A percentile compares a stretch with the other conserved stretches of the same genome.
Evolutionary conservation across 1,139 yeast genomes (phyloP).

Genomic region (Saccharomyces pastorianus): DNA sequence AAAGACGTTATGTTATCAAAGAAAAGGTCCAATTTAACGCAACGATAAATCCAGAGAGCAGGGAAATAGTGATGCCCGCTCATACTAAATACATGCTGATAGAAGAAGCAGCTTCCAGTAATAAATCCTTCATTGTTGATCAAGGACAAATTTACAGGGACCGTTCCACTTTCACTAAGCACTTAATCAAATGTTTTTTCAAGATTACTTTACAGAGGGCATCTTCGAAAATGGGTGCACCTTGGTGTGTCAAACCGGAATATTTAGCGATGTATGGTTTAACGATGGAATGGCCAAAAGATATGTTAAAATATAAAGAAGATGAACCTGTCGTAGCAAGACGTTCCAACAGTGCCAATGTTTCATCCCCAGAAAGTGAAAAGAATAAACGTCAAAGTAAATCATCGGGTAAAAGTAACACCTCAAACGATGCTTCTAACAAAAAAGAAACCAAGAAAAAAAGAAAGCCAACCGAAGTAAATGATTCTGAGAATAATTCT

Average conservation of each 20-base stretch:
- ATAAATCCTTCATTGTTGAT: slow-evolving; percentile 61
- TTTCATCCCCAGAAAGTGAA: slow-evolving; percentile 3
- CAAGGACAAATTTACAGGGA: slow-evolving; percentile 72
- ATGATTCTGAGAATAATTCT: slow-evolving; percentile 3
- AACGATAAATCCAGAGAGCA: slow-evolving; percentile 28
- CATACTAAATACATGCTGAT: slow-evolving; percentile 63
- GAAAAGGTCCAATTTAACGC: slow-evolving; percentile 52
- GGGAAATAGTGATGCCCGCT: slow-evolving; percentile 47
- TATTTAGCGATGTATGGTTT: slow-evolving; percentile 39
- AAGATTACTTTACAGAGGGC: slow-evolving; percentile 71
- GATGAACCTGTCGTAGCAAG: slow-evolving; percentile 32
- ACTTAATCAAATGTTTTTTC: slow-evolving; percentile 80
- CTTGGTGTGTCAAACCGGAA: slow-evolving; percentile 88
- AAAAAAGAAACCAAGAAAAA: slow-evolving; percentile 8
- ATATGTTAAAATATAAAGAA: slow-evolving; percentile 27
- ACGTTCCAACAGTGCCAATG: slow-evolving; percentile 7
- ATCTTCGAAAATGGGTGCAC: slow-evolving; percentile 82
- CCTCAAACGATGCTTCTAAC: slow-evolving; percentile 6
- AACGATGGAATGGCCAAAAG: slow-evolving; percentile 31
- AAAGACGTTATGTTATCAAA: slow-evolving; percentile 41
- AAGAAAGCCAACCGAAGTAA: slow-evolving; percentile 9
- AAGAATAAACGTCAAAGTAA: slow-evolving; percentile 4
- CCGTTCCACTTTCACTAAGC: slow-evolving; percentile 79
- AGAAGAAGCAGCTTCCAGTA: slow-evolving; percentile 41
- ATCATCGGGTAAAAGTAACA: slow-evolving; percentile 3